These are phyloP conservation scores for Mucor plumbeus DNA, from an alignment of 371 early-diverging fungal species.

Conservation along the genomic window DNA sequence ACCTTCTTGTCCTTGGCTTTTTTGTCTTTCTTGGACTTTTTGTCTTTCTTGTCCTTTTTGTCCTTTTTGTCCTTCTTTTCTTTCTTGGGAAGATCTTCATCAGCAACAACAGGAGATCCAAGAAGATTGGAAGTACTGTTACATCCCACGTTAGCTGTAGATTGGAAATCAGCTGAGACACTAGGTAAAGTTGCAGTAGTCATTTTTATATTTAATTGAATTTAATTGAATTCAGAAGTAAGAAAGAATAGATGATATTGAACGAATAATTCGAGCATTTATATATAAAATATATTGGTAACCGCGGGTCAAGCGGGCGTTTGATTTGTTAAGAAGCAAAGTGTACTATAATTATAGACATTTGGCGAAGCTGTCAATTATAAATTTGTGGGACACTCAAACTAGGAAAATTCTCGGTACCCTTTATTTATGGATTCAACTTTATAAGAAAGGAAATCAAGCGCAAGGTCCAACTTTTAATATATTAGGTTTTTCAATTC, in stretches of 20 bases:
- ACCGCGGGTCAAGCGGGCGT: background rate
- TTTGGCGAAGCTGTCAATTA: background rate
- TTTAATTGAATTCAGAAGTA: background rate
- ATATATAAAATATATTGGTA: background rate
- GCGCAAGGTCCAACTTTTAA: background rate
- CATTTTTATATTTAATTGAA: background rate
- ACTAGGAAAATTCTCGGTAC: background rate
- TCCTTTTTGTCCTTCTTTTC: conserved; percentile 15
- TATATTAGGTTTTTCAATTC: background rate
- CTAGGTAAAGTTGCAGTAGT: background rate
- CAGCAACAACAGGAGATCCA: conserved; percentile 18
- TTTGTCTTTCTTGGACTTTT: conserved; percentile 30
- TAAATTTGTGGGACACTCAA: background rate
- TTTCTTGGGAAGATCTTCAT: background rate
- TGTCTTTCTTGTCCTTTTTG: conserved; percentile 8
- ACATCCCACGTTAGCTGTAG: background rate
- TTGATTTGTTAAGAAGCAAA: background rate
- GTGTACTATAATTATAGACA: background rate
- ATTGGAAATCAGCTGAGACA: background rate
- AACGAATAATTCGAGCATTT: background rate
- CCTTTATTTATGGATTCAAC: background rate
- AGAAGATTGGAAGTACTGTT: background rate
- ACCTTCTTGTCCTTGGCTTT: conserved; percentile 39
- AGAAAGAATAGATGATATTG: background rate
- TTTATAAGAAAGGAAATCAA: conserved; percentile 8